These are phyloP conservation scores for Paraphaeosphaeria minitans DNA, from an alignment of 2,329 filamentous ascomycete genomes.

Conservation along the genomic window DNA sequence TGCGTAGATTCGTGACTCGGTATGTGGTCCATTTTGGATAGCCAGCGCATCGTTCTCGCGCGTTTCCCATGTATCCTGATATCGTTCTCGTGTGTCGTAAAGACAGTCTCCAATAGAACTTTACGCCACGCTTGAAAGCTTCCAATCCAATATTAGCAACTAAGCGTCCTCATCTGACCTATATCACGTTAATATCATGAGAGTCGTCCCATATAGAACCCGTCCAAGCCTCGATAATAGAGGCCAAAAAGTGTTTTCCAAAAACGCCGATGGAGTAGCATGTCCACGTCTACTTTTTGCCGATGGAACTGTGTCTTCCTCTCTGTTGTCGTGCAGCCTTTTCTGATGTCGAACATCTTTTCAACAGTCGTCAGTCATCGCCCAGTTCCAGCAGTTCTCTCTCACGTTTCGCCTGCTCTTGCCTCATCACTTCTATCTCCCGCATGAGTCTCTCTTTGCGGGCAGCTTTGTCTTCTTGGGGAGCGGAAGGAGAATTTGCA, in stretches of 20 bases:
- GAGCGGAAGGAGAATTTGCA: slow-evolving; percentile 27
- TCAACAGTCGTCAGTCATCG: slow-evolving; percentile 25
- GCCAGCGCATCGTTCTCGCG: not conserved
- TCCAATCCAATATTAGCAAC: not conserved
- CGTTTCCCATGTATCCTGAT: not conserved
- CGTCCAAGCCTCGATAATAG: not conserved
- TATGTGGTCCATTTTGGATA: not conserved
- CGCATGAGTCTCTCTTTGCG: slow-evolving; percentile 37
- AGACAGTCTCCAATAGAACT: not conserved
- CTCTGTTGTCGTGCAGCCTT: not conserved
- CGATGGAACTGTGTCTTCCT: not conserved
- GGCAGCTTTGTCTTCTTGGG: slow-evolving; percentile 36
- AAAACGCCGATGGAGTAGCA: not conserved
- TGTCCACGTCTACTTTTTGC: not conserved
- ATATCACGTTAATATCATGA: not conserved
- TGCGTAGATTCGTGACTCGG: not conserved
- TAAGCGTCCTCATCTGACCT: too few species aligned
- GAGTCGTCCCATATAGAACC: not conserved
- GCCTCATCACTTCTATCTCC: slow-evolving; percentile 40
- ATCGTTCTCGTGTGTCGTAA: not conserved
- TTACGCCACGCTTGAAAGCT: not conserved
- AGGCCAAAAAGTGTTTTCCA: not conserved
- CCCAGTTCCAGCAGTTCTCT: slow-evolving; percentile 41
- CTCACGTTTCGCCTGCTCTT: slow-evolving; percentile 35
- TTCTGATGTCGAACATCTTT: not conserved